These are phyloP conservation scores for Gyromitra esculenta DNA, from an alignment of 2,329 filamentous ascomycete genomes.

Conservation along the genomic window DNA sequence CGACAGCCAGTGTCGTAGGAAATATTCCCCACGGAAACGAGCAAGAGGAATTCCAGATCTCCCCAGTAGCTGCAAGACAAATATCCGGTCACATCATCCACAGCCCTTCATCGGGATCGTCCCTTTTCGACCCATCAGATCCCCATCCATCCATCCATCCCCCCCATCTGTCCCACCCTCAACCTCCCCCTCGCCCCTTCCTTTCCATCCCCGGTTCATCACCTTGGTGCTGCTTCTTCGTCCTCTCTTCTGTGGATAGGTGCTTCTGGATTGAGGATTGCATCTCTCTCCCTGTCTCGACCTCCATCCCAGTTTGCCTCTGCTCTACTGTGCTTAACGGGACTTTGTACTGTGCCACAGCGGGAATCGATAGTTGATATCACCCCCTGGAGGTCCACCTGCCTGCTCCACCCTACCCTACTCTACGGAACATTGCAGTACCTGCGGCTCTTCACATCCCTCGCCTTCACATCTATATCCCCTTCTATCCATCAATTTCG, in stretches of 20 bases:
- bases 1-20: too few relatives aligned
- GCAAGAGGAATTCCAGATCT: neutral
- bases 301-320: neutral
- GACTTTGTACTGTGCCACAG: constrained; percentile 19
- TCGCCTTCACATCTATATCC: constrained; percentile 5
- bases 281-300: constrained; percentile 9
- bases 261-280: constrained; percentile 18
- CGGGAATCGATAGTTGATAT: constrained; percentile 21
- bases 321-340: neutral
- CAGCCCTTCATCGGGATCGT: constrained; percentile 31
- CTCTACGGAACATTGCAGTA: constrained; percentile 22
- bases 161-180: constrained; percentile 9
- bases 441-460: constrained; percentile 9
- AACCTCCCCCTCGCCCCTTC: constrained; percentile 20
- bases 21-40: too few relatives aligned
- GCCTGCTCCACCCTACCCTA: neutral
- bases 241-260: neutral
- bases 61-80: constrained; percentile 13
- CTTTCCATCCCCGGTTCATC: constrained; percentile 34
- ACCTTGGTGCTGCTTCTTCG: constrained; percentile 3
- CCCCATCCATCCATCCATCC: constrained; percentile 10
- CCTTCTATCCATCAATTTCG: constrained; percentile 57
- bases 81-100: constrained; percentile 35
- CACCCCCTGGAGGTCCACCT: constrained; percentile 1
- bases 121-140: constrained; percentile 29